Base-by-base conservation (phyloP, 148 eudicot genomes). In the Rhododendron mucronatum region DNA sequence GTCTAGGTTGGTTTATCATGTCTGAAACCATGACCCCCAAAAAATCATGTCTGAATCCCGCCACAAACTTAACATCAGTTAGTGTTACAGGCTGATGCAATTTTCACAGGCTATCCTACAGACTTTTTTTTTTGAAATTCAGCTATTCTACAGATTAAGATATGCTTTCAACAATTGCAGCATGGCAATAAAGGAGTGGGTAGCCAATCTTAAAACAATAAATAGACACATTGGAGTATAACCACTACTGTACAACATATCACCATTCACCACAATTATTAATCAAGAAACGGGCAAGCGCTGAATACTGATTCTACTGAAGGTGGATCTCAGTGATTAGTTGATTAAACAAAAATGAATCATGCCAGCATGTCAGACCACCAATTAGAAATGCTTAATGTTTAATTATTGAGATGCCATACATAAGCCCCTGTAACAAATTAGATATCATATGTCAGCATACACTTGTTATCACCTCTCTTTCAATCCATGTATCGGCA, bases 401-500 rank as follows among this genome's bases (percentile, higher is more conserved):
- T 48, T 77, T 50, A 21, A 20, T 48, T 14, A 44, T 47, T 45
- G 57, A 81, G 45, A 55, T 81, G 45, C 65, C 81, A 1, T 20
- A 55, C 20, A 5, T 75, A 53, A 7, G 61, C 15, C 30, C 1
- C 8, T 61, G 7, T 6, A 61, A 81, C n/a, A 18, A 67, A 74
- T 41, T 30, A 33, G 44, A 83, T 78, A 55, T 71, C n/a, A 82
- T 41, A 7, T 77, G 55, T n/a, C 20, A 55, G 4, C 81, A 75
- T 83, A 78, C 26, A 63, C 47, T 71, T 20, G 44, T 81, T 20
- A 85, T 51, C 88, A 95, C 99, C 99, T 97, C 99, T 90, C 94
- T 95, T 88, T 97, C 99, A 86, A 97, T 97, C 99, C 99, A 97
- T 78, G 96, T 90, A 94, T 97, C 99, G 81, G 99, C 99, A 90